Conservation (phyloP, 768 basidiomycete species). For the Lentinula lateritia region DNA sequence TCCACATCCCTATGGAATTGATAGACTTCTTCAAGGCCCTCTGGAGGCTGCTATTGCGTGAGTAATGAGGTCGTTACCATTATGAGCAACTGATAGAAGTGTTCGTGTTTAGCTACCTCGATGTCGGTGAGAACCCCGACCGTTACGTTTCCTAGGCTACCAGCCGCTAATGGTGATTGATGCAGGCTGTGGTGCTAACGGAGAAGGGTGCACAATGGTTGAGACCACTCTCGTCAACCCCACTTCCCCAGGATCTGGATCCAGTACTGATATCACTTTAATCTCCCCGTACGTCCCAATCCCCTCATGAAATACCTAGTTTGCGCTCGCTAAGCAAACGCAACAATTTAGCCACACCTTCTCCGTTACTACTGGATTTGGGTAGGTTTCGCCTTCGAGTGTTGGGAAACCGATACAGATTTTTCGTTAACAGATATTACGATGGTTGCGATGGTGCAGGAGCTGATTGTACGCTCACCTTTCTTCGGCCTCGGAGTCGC, state of each 20-base stretch:
- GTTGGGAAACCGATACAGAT: neutral
- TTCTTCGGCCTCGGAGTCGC: neutral
- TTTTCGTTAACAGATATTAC: conserved; percentile 15
- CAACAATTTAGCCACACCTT: conserved; percentile 19
- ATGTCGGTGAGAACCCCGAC: neutral
- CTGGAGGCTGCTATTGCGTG: conserved; percentile 24
- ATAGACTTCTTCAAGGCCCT: conserved; percentile 12
- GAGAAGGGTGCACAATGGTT: conserved; percentile 29
- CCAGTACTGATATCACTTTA: conserved; percentile 28
- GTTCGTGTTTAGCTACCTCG: neutral
- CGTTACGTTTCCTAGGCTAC: no score
- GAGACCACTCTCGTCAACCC: conserved; percentile 30
- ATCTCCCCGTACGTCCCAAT: conserved; percentile 24
- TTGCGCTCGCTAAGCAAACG: neutral
- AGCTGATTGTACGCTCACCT: conserved; percentile 18
- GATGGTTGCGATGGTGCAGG: conserved; percentile 23
- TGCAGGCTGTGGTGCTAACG: conserved; percentile 29
- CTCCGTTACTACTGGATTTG: conserved; percentile 30
- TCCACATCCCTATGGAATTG: neutral
- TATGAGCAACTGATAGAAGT: neutral
- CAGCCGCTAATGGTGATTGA: neutral
- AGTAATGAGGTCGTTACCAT: conserved; percentile 6
- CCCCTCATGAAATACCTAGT: neutral
- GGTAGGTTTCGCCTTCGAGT: conserved; percentile 9
- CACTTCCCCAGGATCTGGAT: conserved; percentile 25